Conservation (phyloP, 805 yeast genomes). For the Spathaspora sp. region DNA sequence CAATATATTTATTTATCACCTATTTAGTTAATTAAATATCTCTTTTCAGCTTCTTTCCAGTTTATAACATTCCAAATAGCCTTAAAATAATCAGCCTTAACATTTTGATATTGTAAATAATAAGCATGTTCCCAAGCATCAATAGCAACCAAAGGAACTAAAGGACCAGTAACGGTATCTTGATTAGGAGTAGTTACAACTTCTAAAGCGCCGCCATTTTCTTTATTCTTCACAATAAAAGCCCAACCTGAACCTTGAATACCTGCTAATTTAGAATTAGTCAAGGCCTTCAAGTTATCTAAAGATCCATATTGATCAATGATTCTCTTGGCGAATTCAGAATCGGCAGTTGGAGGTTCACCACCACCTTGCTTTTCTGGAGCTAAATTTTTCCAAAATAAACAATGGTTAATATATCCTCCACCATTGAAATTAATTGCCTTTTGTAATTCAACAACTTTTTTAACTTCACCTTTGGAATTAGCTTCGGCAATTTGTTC, state of each 20-base stretch:
- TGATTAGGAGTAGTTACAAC: conserved; percentile 45
- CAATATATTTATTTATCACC: neutral
- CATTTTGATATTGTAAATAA: conserved; percentile 51
- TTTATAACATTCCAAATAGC: conserved; percentile 49
- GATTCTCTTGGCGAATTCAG: conserved; percentile 36
- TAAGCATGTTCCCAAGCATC: conserved; percentile 57
- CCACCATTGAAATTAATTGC: conserved; percentile 49
- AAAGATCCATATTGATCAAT: conserved; percentile 42
- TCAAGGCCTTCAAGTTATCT: conserved; percentile 37
- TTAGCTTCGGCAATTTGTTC: conserved; percentile 35
- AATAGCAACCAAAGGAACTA: conserved; percentile 45
- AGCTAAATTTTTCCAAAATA: conserved; percentile 49
- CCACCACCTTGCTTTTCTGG: conserved; percentile 54
- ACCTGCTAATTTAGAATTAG: conserved; percentile 42
- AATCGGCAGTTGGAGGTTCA: conserved; percentile 45
- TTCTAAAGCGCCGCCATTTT: conserved; percentile 40
- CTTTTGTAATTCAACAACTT: conserved; percentile 41
- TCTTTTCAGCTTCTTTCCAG: conserved; percentile 49
- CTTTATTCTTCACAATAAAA: conserved; percentile 44
- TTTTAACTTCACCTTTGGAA: conserved; percentile 35
- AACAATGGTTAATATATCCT: conserved; percentile 47
- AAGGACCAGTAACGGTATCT: conserved; percentile 44
- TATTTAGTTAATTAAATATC: conserved; percentile 18
- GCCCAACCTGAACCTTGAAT: conserved; percentile 57
- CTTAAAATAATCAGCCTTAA: conserved; percentile 47